These are phyloP conservation scores for Mycosphaerella arachidis DNA, from an alignment of 2,329 filamentous ascomycete genomes.

Conservation along the genomic window DNA sequence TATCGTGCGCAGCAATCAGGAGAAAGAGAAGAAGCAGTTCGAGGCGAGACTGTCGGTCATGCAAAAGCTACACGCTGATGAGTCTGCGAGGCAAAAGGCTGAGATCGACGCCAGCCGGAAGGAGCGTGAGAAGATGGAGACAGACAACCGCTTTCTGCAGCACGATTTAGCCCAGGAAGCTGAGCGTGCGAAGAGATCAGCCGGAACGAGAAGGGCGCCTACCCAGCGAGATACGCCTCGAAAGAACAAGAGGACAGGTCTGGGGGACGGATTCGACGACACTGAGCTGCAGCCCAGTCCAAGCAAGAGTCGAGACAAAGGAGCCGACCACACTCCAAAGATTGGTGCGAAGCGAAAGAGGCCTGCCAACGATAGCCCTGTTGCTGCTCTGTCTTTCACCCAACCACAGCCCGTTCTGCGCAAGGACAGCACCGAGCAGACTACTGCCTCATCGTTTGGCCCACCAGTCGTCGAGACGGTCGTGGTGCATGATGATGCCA, in stretches of 20 bases:
- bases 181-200: slow-evolving; percentile 47
- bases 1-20: slow-evolving; percentile 67
- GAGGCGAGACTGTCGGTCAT: slow-evolving; percentile 59
- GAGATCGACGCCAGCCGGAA: slow-evolving; percentile 61
- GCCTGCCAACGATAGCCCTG: slow-evolving; percentile 59
- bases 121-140: slow-evolving; percentile 61
- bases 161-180: slow-evolving; percentile 65
- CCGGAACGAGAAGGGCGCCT: slow-evolving; percentile 11
- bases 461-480: not conserved
- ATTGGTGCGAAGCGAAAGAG: slow-evolving; percentile 65
- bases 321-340: slow-evolving; percentile 57
- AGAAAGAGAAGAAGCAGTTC: slow-evolving; percentile 58
- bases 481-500: slow-evolving; percentile 12
- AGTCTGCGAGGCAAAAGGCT: slow-evolving; percentile 58
- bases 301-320: slow-evolving; percentile 43
- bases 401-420: slow-evolving; percentile 18
- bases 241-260: slow-evolving; percentile 22
- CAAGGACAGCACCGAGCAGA: slow-evolving; percentile 21
- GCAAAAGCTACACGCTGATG: slow-evolving; percentile 60
- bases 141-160: slow-evolving; percentile 67
- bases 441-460: slow-evolving; percentile 7
- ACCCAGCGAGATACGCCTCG: slow-evolving; percentile 26
- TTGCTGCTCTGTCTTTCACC: slow-evolving; percentile 44
- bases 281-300: slow-evolving; percentile 47
- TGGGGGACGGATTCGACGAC: slow-evolving; percentile 72